These are phyloP conservation scores for Picochlorum costavermella DNA, from an alignment of 139 green algal species.

Conservation along the genomic window DNA sequence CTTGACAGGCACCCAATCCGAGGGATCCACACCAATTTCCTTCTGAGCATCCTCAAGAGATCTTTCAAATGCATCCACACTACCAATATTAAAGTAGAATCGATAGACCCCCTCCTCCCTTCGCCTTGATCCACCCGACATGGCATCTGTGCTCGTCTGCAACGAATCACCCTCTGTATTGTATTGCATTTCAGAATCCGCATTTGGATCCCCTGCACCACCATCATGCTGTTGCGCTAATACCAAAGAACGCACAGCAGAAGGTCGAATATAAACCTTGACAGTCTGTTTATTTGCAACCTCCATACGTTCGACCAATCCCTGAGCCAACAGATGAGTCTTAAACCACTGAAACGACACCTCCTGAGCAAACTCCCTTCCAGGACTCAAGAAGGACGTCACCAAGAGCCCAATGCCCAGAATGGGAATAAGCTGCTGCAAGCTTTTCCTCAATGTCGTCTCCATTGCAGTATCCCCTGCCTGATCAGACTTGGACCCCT, in stretches of 20 bases:
- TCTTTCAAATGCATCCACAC: slow-evolving; percentile 89
- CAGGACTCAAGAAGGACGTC: slow-evolving; percentile 16
- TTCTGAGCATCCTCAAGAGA: slow-evolving; percentile 91
- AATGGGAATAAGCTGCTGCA: slow-evolving; percentile 25
- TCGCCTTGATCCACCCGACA: background rate
- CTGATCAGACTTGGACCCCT: background rate
- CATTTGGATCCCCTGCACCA: background rate
- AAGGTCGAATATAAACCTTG: slow-evolving; percentile 48
- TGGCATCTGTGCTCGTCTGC: background rate
- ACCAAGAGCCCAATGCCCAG: slow-evolving; percentile 15
- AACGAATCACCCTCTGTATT: background rate
- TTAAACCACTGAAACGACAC: slow-evolving; percentile 88
- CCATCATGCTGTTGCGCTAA: background rate
- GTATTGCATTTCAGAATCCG: background rate
- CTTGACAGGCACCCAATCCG: slow-evolving; percentile 55
- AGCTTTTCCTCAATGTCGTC: background rate
- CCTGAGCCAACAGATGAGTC: slow-evolving; percentile 69
- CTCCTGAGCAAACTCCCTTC: slow-evolving; percentile 52
- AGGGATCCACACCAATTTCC: slow-evolving; percentile 28
- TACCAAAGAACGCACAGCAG: slow-evolving; percentile 6
- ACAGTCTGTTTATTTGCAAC: slow-evolving; percentile 87
- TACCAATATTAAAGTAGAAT: slow-evolving; percentile 97
- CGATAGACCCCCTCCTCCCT: slow-evolving; percentile 31
- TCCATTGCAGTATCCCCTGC: slow-evolving; percentile 12
- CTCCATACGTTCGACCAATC: slow-evolving; percentile 77